Percentiles rank a stretch among this genome's conserved stretches.
Conservation (phyloP, 1,284 basidiomycete genomes). For the Afroboletus lepidellus region DNA sequence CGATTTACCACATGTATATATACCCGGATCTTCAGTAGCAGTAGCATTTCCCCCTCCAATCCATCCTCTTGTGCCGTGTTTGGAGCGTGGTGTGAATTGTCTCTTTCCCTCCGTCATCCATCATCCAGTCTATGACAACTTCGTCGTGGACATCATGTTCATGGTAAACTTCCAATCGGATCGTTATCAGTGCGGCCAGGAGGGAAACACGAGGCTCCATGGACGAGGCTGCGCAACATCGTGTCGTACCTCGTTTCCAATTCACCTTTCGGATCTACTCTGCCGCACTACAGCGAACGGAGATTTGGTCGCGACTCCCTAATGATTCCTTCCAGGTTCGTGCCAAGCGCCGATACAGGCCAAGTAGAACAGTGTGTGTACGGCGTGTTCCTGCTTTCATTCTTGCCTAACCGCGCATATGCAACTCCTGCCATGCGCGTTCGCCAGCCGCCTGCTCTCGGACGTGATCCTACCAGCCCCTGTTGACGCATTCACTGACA, state of each 20-base stretch:
- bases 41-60: background rate
- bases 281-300: background rate
- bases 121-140: too few species aligned
- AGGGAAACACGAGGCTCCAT: conserved; percentile 26
- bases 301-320: background rate
- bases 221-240: conserved; percentile 19
- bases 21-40: conserved; percentile 19
- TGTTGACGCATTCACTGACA: conserved; percentile 13
- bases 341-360: too few species aligned
- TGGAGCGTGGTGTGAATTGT: too few species aligned
- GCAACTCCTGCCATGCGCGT: conserved; percentile 21
- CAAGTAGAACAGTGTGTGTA: too few species aligned
- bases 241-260: conserved; percentile 12
- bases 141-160: background rate
- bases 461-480: conserved; percentile 7
- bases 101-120: too few species aligned
- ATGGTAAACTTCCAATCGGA: conserved; percentile 1
- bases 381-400: conserved; percentile 19
- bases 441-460: conserved; percentile 12
- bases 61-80: too few species aligned
- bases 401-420: conserved; percentile 12
- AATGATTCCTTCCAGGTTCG: background rate
- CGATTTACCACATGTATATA: conserved; percentile 15
- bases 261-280: conserved; percentile 7
- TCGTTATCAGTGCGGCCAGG: conserved; percentile 15